Evolutionary conservation across 2,329 filamentous ascomycete species (phyloP).

Genomic region (Pseudonectria buxi): DNA sequence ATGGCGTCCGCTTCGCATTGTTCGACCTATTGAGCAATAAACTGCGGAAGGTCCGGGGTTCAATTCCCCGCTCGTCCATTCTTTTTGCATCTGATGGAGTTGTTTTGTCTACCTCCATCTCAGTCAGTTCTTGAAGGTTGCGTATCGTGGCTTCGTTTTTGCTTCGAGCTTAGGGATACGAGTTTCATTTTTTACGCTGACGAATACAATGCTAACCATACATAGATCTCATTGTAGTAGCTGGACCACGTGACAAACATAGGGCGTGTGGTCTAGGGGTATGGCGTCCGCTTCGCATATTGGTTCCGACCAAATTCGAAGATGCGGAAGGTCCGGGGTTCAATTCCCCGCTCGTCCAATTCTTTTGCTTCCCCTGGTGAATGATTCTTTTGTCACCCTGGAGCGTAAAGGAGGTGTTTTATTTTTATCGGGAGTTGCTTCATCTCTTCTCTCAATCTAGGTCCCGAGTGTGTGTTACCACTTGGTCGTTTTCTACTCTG

Average conservation of each 20-base stretch:
- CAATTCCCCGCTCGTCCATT: conserved; percentile 20
- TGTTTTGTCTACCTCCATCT: neutral
- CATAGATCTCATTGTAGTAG: no score
- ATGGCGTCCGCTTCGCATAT: conserved; percentile 19
- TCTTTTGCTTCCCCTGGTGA: conserved; percentile 3
- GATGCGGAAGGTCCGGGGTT: conserved; percentile 18
- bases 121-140: no score
- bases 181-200: no score
- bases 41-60: conserved; percentile 18
- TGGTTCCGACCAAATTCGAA: neutral
- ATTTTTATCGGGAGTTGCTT: no score
- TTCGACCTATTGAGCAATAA: neutral
- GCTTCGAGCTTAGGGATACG: no score
- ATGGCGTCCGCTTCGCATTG: conserved; percentile 19
- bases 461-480: no score
- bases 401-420: no score
- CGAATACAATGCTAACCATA: no score
- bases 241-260: neutral
- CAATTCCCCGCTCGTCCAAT: conserved; percentile 20
- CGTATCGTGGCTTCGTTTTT: no score
- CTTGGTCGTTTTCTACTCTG: no score
- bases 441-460: no score
- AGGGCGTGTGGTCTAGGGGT: conserved; percentile 20
- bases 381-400: no score
- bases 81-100: conserved; percentile 2